Base-by-base conservation (phyloP, 1,284 basidiomycete genomes). In the Sphagnurus paluster region DNA sequence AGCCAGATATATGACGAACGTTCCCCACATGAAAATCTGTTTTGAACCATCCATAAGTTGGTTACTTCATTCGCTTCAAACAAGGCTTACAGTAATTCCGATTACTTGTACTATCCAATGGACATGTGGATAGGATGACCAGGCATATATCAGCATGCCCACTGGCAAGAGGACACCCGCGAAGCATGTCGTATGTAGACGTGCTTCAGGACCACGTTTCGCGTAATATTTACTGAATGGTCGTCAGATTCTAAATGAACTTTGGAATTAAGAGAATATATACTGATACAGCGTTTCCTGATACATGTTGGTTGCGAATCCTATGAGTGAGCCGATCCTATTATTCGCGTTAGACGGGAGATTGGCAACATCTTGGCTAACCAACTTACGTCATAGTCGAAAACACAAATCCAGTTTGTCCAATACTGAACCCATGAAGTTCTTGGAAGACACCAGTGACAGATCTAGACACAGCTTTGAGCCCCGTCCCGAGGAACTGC, bases 281-380 rank as follows among this genome's bases (percentile, higher is more conserved):
- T 50, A 84, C 79, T 67, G 67, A 56, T 90, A 92, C 1, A 89
- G 60, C 20, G 60, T 64, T 55, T 91, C 87, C 66, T 90, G 87
- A 49, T 79, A 75, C 11, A 84, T 58, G 55, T 83, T 85, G 2
- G 69, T 69, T 0, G 64, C 41, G 49, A 82, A 80, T 1, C 86
- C 87, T 1, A 87, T 55, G 4, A 78, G 8, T 5, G 74, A 71
- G 2, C 87, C 89, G 28, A 90, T 68, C 4, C 87, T 90, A 52
- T n/a, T n/a, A n/a, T n/a, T n/a, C n/a, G 11, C 26, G 32, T 5
- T 43, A 38, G 21, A 21, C 30, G 30, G 30, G 2, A 13, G 8
- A 33, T 7, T 10, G 2, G n/a, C 2, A 5, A 14, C 30, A 8
- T 33, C 7, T 5, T 9, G 2, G 13, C n/a, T n/a, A n/a, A n/a